Evolutionary conservation across 2,329 filamentous ascomycete genomes (phyloP).

Genomic region (Cercospora nicotianae): DNA sequence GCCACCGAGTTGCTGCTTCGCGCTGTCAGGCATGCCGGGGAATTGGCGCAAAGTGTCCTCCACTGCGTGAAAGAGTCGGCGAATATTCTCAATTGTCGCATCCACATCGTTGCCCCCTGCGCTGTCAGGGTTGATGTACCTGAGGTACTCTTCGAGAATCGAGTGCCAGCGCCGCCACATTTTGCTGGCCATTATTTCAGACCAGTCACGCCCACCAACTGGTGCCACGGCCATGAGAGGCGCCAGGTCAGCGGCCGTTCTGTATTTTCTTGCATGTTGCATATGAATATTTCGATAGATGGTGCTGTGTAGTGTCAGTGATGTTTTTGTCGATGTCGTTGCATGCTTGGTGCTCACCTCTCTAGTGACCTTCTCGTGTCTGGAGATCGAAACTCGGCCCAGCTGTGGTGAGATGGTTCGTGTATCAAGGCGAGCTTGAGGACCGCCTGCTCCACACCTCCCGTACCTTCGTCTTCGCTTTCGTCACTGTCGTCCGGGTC

Average conservation of each 20-base stretch:
- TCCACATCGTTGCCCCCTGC: conserved; percentile 16
- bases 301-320: conserved; percentile 14
- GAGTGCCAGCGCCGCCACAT: conserved; percentile 13
- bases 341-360: not conserved
- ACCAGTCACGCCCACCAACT: conserved; percentile 14
- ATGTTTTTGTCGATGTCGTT: not conserved
- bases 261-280: conserved; percentile 2
- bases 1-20: conserved; percentile 8
- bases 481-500: conserved; percentile 5
- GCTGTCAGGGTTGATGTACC: not conserved
- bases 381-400: conserved; percentile 1
- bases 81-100: conserved; percentile 16
- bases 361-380: conserved; percentile 3
- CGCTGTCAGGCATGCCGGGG: conserved; percentile 5
- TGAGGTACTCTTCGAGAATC: conserved; percentile 1
- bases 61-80: conserved; percentile 17
- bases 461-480: conserved; percentile 12
- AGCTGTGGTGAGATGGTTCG: conserved; percentile 13
- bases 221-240: conserved; percentile 5
- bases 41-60: conserved; percentile 13
- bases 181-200: conserved; percentile 2
- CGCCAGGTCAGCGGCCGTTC: not conserved
- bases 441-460: conserved; percentile 7
- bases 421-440: conserved; percentile 7
- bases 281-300: conserved; percentile 1